Base-by-base conservation (phyloP, 768 basidiomycete species). In the Clitopilus hobsonii region DNA sequence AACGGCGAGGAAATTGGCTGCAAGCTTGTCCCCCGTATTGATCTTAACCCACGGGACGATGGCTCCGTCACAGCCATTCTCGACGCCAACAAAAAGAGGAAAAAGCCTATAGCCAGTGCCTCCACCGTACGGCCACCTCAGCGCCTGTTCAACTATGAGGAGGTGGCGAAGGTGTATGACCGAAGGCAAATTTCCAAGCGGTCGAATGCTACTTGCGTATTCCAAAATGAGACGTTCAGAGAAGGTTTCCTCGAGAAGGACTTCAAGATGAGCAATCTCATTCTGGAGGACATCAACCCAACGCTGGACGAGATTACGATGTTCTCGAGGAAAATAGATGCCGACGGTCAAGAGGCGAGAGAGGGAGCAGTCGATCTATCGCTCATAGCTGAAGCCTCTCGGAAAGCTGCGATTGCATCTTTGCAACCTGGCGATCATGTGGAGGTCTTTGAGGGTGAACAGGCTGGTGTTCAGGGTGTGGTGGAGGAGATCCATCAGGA, bases 391-490 rank as follows among this genome's bases (percentile, higher is more conserved):
- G 95, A 96, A 68, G 92, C 93, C 2, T 91, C 95, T 1, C 78
- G 88, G 47, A 94, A 92, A 65, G 87, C 91, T 5, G 91, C 94
- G n/a, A 89, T 94, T 28, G 83, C 90, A 10, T 92, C 94, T 6
- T 75, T 99, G n/a, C 94, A 97, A 66, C 97, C 97, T 0, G 97
- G 97, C 49, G 97, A 99, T 71, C 91, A 94, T 60, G 86, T 99
- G 47, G 97, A 99, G 67, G 93, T 98, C 13, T 94, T 94, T 63
- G 94, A 98, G 68, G 97, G 97, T 38, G 94, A 98, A 70, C 94
- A 98, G 67, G 79, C 89, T 6, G 97, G 97, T 57, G 82, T 97
- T 7, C 86, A 93, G 58, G 97, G 97, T 70, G 82, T 89, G 10
- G 92, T 99, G 24, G 92, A 95, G 57, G 88, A 92, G 53, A 91